Evolutionary conservation across 768 basidiomycete genomes (phyloP), one percentile per base, ranked within the genome.

Genomic region (Peribolospora baueri): DNA sequence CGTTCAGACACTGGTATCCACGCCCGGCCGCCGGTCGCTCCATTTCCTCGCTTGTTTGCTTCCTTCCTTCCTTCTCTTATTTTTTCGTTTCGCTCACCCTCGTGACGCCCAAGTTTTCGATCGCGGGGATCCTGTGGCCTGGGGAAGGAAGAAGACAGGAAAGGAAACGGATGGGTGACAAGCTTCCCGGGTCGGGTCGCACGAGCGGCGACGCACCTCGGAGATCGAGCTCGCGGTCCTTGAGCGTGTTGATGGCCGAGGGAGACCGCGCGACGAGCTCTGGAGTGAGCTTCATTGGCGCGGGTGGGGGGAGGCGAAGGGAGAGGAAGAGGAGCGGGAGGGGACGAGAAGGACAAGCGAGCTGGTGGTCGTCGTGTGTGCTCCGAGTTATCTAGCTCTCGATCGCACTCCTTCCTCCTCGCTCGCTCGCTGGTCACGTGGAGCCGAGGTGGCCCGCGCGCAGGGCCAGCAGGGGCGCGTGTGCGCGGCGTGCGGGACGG

Each of bases 81-180:
- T 46, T 60, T 60, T 10, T 40, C 5, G 48, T 38, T 48, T 54
- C 46, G 68, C 76, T 61, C 67, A 79, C 84, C 74, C 74, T 80
- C 67, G 86, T 85, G 59, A 88, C 82, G 73, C 86, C 87, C 61
- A 91, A 75, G 74, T 91, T 91, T 80, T 91, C 87, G 66, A 91
- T 91, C 55, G 82, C 77, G 54, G 87, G 86, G 61, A 90, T 88
- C 76, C 85, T 87, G 71, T 82, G 82, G 56, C 86, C 85, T 88
- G 68, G 61, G 63, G 61, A 53, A 52, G 42, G 42, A 46, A 45
- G 2, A 14, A 1, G 40, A 9, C 11, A 9, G 5, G 6, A 3
- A 37, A 4, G 42, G 41, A 54, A 9, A 7, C 13, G 25, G 45
- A n/a, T 6, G 46, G 42, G 51, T 36, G 41, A 51, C 11, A 42